Evolutionary conservation across 2,329 filamentous ascomycete species (phyloP), one percentile per base, ranked within the genome.

Genomic region (Diaporthe australafricana): DNA sequence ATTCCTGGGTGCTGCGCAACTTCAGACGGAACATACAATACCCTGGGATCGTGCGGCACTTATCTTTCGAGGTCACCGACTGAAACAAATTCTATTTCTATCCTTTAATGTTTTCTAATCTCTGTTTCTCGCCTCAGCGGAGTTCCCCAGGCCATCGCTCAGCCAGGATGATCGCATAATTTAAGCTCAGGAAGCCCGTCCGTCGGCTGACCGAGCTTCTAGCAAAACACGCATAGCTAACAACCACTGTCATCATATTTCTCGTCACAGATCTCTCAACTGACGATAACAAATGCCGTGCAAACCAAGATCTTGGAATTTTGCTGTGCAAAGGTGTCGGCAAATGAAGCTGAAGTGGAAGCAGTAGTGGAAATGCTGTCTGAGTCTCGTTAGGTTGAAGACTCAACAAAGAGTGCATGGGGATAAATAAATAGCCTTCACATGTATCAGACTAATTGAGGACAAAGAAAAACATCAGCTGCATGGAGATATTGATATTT

Each of bases 51-150:
- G 48, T 22, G 42, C 60, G 60, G 60, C 60, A 50, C 42, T 63
- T 48, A 30, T 48, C 42, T 63, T 35, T 35, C 14, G 27, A 35
- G 14, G 20, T 20, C 27, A n/a, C 25, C 60, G 11, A 42, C 60
- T 63, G 60, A 63, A 63, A 63, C 60, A 63, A 63, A 48, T 30
- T 35, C 60, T 48, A 48, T 63, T 63, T 35, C 25, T 17, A 27
- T 48, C 27, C n/a, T n/a, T n/a, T n/a, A n/a, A n/a, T n/a, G 27
- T 48, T 63, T 25, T 12, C n/a, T 35, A n/a, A 27, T n/a, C 40
- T 48, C 48, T 63, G 60, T 63, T 63, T 48, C 42, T 25, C 20
- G 45, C 42, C 27, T 17, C 60, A 35, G 42, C 42, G 42, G 60
- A 30, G 32, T 35, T 63, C 57, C 42, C 57, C 57, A 63, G 20